Conservation (phyloP, 257 asterid species). For the Nicotiana benthamiana region DNA sequence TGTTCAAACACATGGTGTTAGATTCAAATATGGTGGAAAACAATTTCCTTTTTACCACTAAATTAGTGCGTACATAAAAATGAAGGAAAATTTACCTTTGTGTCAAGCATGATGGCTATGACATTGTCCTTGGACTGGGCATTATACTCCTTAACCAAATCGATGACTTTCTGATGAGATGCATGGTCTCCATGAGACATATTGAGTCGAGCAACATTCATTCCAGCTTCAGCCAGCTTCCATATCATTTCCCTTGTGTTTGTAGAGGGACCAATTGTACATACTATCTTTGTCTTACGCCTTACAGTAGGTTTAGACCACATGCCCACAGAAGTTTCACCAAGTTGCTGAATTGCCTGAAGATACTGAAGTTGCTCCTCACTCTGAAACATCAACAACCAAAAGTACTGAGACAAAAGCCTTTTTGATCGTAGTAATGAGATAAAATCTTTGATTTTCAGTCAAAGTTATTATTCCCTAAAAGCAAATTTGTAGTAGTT, state of each 20-base stretch:
- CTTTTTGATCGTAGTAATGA: not conserved
- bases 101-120: slow-evolving; percentile 96
- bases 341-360: slow-evolving; percentile 50
- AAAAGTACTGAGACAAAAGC: not conserved
- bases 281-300: slow-evolving; percentile 93
- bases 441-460: not conserved
- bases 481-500: not conserved
- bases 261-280: slow-evolving; percentile 97
- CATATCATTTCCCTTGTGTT: slow-evolving; percentile 89
- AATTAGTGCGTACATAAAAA: not conserved
- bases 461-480: not conserved
- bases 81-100: slow-evolving; percentile 59
- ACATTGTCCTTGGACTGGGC: slow-evolving; percentile 86
- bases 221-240: slow-evolving; percentile 98
- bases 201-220: slow-evolving; percentile 94
- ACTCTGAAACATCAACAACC: slow-evolving; percentile 27
- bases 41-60: not conserved
- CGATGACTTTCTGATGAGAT: slow-evolving; percentile 95
- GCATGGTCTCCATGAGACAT: slow-evolving; percentile 99
- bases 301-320: slow-evolving; percentile 79
- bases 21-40: not conserved
- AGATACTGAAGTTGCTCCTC: slow-evolving; percentile 45
- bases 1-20: not conserved
- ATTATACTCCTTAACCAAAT: slow-evolving; percentile 92
- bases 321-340: slow-evolving; percentile 45